Base-by-base conservation (phyloP, 2,329 filamentous ascomycete genomes). In the Aureobasidium sp. region DNA sequence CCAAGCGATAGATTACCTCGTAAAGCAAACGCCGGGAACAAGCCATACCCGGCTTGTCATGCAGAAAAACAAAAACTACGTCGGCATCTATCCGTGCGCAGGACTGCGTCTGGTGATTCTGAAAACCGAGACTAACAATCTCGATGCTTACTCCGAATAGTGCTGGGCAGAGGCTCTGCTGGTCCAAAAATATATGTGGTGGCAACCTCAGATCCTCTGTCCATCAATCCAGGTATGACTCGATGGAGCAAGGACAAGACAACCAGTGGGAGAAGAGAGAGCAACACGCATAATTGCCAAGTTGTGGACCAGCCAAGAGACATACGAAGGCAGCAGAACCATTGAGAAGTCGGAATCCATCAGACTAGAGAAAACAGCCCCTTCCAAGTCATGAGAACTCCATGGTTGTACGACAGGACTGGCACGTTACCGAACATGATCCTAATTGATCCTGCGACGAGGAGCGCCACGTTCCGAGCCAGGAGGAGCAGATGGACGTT, bases 381-480 rank as follows among this genome's bases (percentile, higher is more conserved):
- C 5, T 22, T 44, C 6, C 11, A 4, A 48, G 3, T 12, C 27
- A 14, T 14, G 14, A 6, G 9, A 19, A 33, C 17, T 17, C 8
- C 17, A 33, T 19, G 7, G 2, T 27, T 19, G 8, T 27, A 33
- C n/a, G 12, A 24, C 27, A 12, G 29, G 29, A 50, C 22, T 19
- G 22, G 27, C 15, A 52, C 48, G 17, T 52, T 17, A 52, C 31
- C 31, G 27, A 39, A 15, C 33, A 39, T 22, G 48, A 54, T 42
- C 24, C 24, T 54, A 54, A 17, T 54, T 54, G 17, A 62, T 49
- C 14, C 61, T 44, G 31, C 61, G 61, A n/a, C 61, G 52, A 48
- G 50, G 52, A 27, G 61, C 45, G 45, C 52, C 61, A 56, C 61
- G 61, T 12, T 62, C 61, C 27, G 50, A 24, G 15, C 61, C 53